Conservation (phyloP, 139 green algal genomes). For the Tetradesmus obliquus region DNA sequence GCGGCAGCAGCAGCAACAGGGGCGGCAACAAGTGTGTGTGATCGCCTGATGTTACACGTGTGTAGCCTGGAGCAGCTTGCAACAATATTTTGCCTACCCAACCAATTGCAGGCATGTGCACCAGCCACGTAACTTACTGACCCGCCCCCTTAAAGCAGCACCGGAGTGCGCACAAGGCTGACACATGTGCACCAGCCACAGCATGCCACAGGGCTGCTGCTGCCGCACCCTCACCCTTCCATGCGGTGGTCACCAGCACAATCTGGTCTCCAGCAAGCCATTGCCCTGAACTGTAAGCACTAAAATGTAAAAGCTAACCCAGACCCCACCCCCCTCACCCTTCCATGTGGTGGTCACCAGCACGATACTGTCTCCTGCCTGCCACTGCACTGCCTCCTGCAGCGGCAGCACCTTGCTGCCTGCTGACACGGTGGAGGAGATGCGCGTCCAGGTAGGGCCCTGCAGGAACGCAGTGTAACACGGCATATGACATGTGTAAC, state of each 20-base stretch:
- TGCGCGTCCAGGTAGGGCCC: conserved; percentile 35
- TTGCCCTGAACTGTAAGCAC: no score
- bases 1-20: not conserved
- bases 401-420: conserved; percentile 13
- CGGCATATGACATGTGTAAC: not conserved
- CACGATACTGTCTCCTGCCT: conserved; percentile 49
- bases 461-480: not conserved
- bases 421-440: not conserved
- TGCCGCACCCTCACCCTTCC: no score
- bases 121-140: no score
- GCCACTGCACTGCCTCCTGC: conserved; percentile 53
- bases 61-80: no score
- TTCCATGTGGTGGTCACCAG: conserved; percentile 57
- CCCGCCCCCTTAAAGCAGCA: no score
- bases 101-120: no score
- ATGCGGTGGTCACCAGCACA: not conserved
- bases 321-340: not conserved
- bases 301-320: no score
- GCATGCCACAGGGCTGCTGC: no score
- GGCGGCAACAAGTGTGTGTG: not conserved
- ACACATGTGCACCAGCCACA: no score
- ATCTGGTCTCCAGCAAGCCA: not conserved
- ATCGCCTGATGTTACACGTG: not conserved
- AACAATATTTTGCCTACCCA: no score
- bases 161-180: no score